Evolutionary conservation across 192 early-diverging fungal species (phyloP).

Genomic region (Coemansia sp.): DNA sequence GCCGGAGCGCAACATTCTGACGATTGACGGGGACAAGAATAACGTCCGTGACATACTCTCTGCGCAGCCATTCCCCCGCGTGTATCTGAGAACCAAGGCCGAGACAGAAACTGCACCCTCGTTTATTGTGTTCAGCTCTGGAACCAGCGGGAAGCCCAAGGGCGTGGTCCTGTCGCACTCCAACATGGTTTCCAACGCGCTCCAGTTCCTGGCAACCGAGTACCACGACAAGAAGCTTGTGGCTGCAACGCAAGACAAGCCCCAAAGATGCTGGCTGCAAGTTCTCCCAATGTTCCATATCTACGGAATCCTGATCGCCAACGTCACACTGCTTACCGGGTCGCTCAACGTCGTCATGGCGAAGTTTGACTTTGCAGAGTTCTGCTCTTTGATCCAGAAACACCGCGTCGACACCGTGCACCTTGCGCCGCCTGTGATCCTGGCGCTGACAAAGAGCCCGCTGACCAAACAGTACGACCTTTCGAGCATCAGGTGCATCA

Average conservation of each 20-base stretch:
- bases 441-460: slow-evolving; percentile 78
- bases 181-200: slow-evolving; percentile 80
- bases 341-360: slow-evolving; percentile 71
- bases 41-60: slow-evolving; percentile 18
- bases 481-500: slow-evolving; percentile 61
- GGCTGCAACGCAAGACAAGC: slow-evolving; percentile 13
- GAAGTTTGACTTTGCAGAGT: slow-evolving; percentile 70
- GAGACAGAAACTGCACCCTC: slow-evolving; percentile 31
- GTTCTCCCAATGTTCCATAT: slow-evolving; percentile 77
- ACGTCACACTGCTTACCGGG: slow-evolving; percentile 49
- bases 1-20: slow-evolving; percentile 36
- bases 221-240: slow-evolving; percentile 16
- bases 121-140: slow-evolving; percentile 60
- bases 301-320: slow-evolving; percentile 64
- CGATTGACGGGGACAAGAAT: slow-evolving; percentile 16
- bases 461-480: slow-evolving; percentile 75
- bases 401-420: slow-evolving; percentile 70
- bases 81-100: slow-evolving; percentile 19
- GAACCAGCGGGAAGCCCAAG: slow-evolving; percentile 70
- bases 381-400: slow-evolving; percentile 67
- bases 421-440: slow-evolving; percentile 68
- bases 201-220: slow-evolving; percentile 60
- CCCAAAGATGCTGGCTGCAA: slow-evolving; percentile 41
- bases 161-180: slow-evolving; percentile 80
- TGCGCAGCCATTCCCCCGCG: slow-evolving; percentile 35